A percentile compares a stretch with the other conserved stretches of the same genome.
These are phyloP conservation scores for Talaromyces borbonicus DNA, from an alignment of 495 filamentous ascomycete genomes.

Conservation along the genomic window DNA sequence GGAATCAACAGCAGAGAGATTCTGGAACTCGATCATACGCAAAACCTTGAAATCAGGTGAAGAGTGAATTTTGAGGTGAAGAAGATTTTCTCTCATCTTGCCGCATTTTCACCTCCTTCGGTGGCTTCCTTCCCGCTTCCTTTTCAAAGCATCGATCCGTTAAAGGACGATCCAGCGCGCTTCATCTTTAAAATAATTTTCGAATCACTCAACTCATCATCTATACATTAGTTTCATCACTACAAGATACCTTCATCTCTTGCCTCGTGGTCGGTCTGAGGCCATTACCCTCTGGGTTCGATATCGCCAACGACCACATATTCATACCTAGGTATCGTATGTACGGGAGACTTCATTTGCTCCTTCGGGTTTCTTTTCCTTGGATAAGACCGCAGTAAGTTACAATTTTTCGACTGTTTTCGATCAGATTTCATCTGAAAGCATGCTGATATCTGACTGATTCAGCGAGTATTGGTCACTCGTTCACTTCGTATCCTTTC, in stretches of 20 bases:
- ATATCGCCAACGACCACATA: neutral
- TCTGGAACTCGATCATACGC: no score
- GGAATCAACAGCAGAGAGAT: no score
- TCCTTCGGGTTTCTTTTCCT: slow-evolving; percentile 5
- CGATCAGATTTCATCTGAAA: neutral
- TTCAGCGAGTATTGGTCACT: neutral
- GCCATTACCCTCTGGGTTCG: neutral
- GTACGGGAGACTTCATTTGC: slow-evolving; percentile 4
- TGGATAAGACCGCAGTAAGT: neutral
- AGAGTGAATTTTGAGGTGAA: no score
- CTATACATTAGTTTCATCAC: no score
- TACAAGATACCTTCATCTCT: no score
- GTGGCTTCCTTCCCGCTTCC: neutral
- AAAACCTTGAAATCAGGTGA: no score
- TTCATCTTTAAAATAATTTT: neutral
- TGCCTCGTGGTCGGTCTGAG: no score
- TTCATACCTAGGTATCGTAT: neutral
- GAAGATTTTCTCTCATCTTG: no score
- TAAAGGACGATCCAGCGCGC: neutral
- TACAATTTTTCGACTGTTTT: neutral
- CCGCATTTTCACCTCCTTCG: neutral
- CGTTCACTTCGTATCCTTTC: slow-evolving; percentile 1
- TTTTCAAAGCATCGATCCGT: neutral
- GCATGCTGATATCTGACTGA: neutral
- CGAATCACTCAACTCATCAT: neutral